These are phyloP conservation scores for Solanum chilense DNA, from an alignment of 257 asterid genomes.

Conservation along the genomic window DNA sequence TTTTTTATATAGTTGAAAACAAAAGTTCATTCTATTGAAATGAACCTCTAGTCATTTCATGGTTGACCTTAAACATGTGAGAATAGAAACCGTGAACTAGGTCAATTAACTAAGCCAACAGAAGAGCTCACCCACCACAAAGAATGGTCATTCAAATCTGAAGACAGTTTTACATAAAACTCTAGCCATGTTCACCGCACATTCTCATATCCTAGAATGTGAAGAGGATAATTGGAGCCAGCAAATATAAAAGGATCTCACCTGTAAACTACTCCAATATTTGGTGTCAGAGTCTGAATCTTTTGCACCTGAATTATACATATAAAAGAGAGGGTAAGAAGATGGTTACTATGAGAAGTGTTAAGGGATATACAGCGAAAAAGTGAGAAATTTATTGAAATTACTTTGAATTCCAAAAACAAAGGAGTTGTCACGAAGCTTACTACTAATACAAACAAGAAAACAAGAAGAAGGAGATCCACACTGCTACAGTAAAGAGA, in stretches of 20 bases:
- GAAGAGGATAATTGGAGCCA: not conserved
- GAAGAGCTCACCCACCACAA: not conserved
- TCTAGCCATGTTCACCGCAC: not conserved
- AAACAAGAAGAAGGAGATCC: not conserved
- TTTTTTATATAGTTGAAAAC: not conserved
- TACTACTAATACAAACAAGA: not conserved
- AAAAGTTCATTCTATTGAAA: not conserved
- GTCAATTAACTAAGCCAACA: not conserved
- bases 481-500: not conserved
- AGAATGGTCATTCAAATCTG: not conserved
- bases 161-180: not conserved
- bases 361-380: not conserved
- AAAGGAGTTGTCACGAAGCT: not conserved
- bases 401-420: not conserved
- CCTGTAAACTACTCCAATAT: slow-evolving; percentile 99
- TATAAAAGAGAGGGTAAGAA: not conserved
- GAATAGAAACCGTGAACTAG: not conserved
- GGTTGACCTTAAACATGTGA: not conserved
- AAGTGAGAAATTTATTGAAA: not conserved
- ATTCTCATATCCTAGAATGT: not conserved
- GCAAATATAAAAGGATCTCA: slow-evolving; percentile 3
- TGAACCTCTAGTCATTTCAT: not conserved
- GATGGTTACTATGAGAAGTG: not conserved
- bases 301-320: slow-evolving; percentile 65
- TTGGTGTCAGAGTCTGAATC: slow-evolving; percentile 92